phyloP scores from a whole-genome alignment of 192 early-diverging fungal genomes.

The Phlyctochytrium bullatum region DNA sequence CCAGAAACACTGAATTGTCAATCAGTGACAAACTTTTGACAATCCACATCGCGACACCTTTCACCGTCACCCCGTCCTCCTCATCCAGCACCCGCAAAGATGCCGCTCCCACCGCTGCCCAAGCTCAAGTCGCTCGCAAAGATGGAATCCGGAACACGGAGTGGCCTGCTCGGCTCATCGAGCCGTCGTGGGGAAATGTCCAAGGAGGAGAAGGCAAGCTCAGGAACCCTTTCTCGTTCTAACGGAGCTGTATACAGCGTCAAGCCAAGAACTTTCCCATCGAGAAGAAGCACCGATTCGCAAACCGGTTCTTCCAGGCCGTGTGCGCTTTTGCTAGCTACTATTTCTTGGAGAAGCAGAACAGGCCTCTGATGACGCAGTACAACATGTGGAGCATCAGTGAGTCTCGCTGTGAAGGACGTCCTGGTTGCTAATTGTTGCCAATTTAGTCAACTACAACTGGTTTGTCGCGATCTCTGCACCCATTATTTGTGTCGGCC shows the following conservation, averaged over 20 bases:
- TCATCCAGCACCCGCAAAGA: no score
- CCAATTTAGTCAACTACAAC: conserved; percentile 29
- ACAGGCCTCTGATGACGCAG: conserved; percentile 10
- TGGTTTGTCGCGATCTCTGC: conserved; percentile 31
- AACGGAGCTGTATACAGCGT: background rate
- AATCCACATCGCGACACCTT: no score
- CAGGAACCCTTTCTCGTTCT: background rate
- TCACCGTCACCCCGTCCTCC: no score
- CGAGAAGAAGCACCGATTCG: conserved; percentile 38
- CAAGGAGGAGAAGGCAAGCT: background rate
- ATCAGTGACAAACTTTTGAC: no score
- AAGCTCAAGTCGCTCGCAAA: background rate
- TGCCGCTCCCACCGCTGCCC: background rate
- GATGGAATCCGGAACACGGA: background rate
- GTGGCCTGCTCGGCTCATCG: background rate
- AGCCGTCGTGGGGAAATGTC: background rate
- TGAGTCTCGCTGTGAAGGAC: background rate
- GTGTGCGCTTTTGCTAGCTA: conserved; percentile 26
- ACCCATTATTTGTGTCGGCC: conserved; percentile 29
- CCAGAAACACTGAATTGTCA: no score
- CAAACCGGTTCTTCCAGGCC: conserved; percentile 33
- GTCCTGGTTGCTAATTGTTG: no score
- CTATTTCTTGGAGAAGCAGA: conserved; percentile 30
- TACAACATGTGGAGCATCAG: background rate
- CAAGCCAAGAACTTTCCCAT: conserved; percentile 35